Conservation (phyloP, 2,329 filamentous ascomycete genomes). For the Claviceps purpurea region DNA sequence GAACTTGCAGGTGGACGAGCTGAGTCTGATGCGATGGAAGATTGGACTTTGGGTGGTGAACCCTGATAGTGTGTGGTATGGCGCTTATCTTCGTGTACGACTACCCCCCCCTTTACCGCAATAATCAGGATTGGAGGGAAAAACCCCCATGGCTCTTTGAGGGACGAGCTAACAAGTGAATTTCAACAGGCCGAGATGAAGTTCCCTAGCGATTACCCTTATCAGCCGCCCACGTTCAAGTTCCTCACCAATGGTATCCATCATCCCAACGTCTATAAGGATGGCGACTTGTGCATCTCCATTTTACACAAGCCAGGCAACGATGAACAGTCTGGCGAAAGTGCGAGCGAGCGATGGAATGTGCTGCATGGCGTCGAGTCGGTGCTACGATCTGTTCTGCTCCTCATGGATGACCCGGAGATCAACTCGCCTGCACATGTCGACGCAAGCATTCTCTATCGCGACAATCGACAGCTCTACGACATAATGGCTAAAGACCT, state of each 20-base stretch:
- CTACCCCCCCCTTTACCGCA: background rate
- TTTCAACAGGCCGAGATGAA: conserved; percentile 59
- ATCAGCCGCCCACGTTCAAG: conserved; percentile 74
- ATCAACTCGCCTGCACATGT: conserved; percentile 91
- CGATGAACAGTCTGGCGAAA: conserved; percentile 82
- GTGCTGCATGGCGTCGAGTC: conserved; percentile 90
- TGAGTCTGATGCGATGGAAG: conserved; percentile 79
- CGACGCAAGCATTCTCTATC: conserved; percentile 76
- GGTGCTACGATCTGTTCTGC: conserved; percentile 81
- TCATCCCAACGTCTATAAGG: conserved; percentile 87
- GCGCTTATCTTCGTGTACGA: conserved; percentile 68
- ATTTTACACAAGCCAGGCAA: conserved; percentile 90
- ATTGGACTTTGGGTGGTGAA: conserved; percentile 88
- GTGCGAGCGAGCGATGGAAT: conserved; percentile 84
- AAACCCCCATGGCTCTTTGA: too few relatives aligned
- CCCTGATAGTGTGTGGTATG: conserved; percentile 80
- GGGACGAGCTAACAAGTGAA: background rate
- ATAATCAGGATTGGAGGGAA: conserved; percentile 3
- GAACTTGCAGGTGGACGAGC: conserved; percentile 50
- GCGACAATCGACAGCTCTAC: conserved; percentile 59
- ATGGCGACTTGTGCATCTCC: conserved; percentile 88
- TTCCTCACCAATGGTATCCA: conserved; percentile 64
- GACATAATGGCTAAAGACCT: conserved; percentile 54
- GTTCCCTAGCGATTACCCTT: conserved; percentile 83
- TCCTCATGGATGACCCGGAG: conserved; percentile 87